A percentile compares a stretch with the other conserved stretches of the same genome.
These are phyloP conservation scores for Trifolium dubium DNA, from an alignment of 306 rosid genomes.

Conservation along the genomic window DNA sequence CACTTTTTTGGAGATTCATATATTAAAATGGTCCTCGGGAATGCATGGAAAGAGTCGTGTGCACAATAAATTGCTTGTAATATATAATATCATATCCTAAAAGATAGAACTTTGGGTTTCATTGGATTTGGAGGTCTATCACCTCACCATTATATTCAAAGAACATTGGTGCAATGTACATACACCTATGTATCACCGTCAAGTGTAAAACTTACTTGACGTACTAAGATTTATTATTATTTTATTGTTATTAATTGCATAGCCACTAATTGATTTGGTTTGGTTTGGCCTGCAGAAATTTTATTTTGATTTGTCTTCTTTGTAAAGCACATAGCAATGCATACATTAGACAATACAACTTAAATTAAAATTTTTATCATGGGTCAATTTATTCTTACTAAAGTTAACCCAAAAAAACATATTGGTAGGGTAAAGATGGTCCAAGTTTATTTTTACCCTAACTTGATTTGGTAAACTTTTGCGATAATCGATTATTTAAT, in stretches of 20 bases:
- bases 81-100: neutral
- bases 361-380: too few relatives aligned
- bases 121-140: slow-evolving; percentile 5
- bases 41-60: neutral
- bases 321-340: neutral
- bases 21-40: too few relatives aligned
- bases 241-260: too few relatives aligned
- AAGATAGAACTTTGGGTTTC: neutral
- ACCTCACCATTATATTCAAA: neutral
- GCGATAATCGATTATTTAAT: too few relatives aligned
- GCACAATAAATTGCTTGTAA: neutral
- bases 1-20: too few relatives aligned
- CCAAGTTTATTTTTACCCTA: too few relatives aligned
- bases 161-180: neutral
- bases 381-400: too few relatives aligned
- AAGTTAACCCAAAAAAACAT: too few relatives aligned
- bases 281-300: neutral
- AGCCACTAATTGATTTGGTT: neutral
- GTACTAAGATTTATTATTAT: neutral
- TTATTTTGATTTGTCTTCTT: neutral
- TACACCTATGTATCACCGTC: neutral
- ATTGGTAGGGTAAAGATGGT: too few relatives aligned
- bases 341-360: neutral
- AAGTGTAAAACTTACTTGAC: neutral
- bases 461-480: too few relatives aligned